These are phyloP conservation scores for Ogataea paraovalis DNA, from an alignment of 805 yeast species.

Conservation along the genomic window DNA sequence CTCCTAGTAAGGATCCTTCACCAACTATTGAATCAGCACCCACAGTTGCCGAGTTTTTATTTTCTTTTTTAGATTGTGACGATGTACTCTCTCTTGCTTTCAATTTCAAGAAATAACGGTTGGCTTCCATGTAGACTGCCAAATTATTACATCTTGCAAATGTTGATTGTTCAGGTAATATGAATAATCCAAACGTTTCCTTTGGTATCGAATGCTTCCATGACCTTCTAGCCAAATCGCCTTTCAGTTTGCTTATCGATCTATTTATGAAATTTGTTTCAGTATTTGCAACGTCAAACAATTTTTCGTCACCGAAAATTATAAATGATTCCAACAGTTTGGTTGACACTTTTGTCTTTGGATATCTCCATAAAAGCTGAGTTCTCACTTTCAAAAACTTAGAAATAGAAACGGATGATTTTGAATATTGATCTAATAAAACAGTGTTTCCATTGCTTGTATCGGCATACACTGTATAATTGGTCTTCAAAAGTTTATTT, in stretches of 20 bases:
- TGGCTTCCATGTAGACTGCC: slow-evolving; percentile 85
- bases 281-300: slow-evolving; percentile 46
- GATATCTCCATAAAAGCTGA: slow-evolving; percentile 86
- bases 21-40: slow-evolving; percentile 89
- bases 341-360: slow-evolving; percentile 73
- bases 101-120: slow-evolving; percentile 66
- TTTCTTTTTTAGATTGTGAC: slow-evolving; percentile 10
- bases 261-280: slow-evolving; percentile 34
- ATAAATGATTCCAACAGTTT: slow-evolving; percentile 72
- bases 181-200: slow-evolving; percentile 65
- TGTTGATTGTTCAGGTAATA: slow-evolving; percentile 62
- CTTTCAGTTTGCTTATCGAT: slow-evolving; percentile 62
- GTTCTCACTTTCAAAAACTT: slow-evolving; percentile 76
- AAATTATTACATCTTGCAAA: slow-evolving; percentile 78
- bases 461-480: slow-evolving; percentile 64
- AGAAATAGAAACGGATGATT: slow-evolving; percentile 62
- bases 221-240: slow-evolving; percentile 86
- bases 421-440: slow-evolving; percentile 69
- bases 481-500: slow-evolving; percentile 63
- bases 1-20: slow-evolving; percentile 62
- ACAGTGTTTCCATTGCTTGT: slow-evolving; percentile 38
- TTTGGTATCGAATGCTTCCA: slow-evolving; percentile 70
- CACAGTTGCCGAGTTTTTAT: slow-evolving; percentile 60
- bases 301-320: slow-evolving; percentile 54
- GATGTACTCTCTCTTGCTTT: slow-evolving; percentile 43